Evolutionary conservation across 345 rosid species (phyloP).

Genomic region (Corchorus capsularis): DNA sequence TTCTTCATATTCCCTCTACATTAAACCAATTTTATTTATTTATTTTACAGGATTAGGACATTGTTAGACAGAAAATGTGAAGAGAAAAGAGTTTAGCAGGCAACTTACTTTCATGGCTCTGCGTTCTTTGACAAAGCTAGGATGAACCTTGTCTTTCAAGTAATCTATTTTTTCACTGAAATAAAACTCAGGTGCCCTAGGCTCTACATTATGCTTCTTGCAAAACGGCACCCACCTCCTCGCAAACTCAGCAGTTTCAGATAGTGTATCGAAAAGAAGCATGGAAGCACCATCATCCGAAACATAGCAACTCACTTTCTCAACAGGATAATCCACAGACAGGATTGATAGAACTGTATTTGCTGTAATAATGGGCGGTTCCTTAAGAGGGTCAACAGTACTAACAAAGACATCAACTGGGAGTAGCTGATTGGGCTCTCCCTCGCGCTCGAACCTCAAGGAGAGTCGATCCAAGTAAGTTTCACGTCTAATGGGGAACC

Average conservation of each 20-base stretch:
- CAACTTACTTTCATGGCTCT: slow-evolving; percentile 89
- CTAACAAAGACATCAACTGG: slow-evolving; percentile 90
- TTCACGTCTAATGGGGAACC: slow-evolving; percentile 88
- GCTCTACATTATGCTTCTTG: slow-evolving; percentile 83
- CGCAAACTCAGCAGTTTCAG: slow-evolving; percentile 94
- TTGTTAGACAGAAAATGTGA: not conserved
- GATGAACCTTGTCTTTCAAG: slow-evolving; percentile 91
- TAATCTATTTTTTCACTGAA: slow-evolving; percentile 92
- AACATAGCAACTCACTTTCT: slow-evolving; percentile 87
- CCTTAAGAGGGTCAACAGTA: slow-evolving; percentile 97
- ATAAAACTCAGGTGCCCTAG: slow-evolving; percentile 92
- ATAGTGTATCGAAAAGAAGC: slow-evolving; percentile 81
- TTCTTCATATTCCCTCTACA: slow-evolving; percentile 94
- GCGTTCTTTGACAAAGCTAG: slow-evolving; percentile 93
- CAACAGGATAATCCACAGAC: slow-evolving; percentile 82
- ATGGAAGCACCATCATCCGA: slow-evolving; percentile 98
- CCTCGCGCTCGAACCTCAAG: slow-evolving; percentile 81
- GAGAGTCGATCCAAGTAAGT: slow-evolving; percentile 91
- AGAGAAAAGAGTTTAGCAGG: not conserved
- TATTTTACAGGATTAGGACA: not conserved
- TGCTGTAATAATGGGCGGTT: slow-evolving; percentile 96
- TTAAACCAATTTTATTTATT: not conserved
- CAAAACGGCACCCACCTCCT: slow-evolving; percentile 98
- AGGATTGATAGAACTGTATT: slow-evolving; percentile 87
- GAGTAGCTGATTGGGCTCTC: slow-evolving; percentile 71